A percentile compares a stretch with the other conserved stretches of the same genome.
These are phyloP conservation scores for Scytalidium lignicola DNA, from an alignment of 2,329 filamentous ascomycete species.

Conservation along the genomic window DNA sequence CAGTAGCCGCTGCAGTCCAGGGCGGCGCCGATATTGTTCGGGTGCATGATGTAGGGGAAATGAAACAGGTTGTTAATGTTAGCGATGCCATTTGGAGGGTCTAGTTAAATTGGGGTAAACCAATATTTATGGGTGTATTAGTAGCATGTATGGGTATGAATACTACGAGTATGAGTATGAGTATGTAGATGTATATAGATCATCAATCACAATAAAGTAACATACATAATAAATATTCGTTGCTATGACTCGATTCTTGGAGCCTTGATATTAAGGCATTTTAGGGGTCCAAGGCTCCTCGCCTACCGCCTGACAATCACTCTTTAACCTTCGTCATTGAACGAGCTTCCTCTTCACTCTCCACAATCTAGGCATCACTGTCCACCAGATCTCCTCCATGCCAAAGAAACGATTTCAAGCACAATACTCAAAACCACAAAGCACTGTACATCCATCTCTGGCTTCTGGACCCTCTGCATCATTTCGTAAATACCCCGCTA, in stretches of 20 bases:
- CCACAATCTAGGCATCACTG: not conserved
- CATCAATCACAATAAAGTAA: too few species aligned
- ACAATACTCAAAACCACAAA: slow-evolving; percentile 54
- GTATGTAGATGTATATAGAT: too few species aligned
- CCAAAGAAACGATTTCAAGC: slow-evolving; percentile 57
- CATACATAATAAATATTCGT: too few species aligned
- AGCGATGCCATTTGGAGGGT: slow-evolving; percentile 83
- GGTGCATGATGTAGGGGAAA: slow-evolving; percentile 86
- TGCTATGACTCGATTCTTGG: too few species aligned
- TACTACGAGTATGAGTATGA: too few species aligned
- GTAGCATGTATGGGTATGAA: too few species aligned
- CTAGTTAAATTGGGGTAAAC: not conserved
- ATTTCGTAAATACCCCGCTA: slow-evolving; percentile 11
- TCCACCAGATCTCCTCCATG: slow-evolving; percentile 35
- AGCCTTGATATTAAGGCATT: too few species aligned
- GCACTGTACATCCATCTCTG: slow-evolving; percentile 47
- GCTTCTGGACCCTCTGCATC: slow-evolving; percentile 32
- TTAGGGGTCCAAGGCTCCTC: too few species aligned
- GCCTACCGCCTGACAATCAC: too few species aligned
- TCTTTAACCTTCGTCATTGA: too few species aligned
- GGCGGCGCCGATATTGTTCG: slow-evolving; percentile 88
- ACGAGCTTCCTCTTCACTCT: not conserved
- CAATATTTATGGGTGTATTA: not conserved
- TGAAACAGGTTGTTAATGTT: slow-evolving; percentile 80
- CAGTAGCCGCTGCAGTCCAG: slow-evolving; percentile 77